Evolutionary conservation across 805 yeast species (phyloP), one percentile per base, ranked within the genome.

Genomic region (Ogataea saltuana): DNA sequence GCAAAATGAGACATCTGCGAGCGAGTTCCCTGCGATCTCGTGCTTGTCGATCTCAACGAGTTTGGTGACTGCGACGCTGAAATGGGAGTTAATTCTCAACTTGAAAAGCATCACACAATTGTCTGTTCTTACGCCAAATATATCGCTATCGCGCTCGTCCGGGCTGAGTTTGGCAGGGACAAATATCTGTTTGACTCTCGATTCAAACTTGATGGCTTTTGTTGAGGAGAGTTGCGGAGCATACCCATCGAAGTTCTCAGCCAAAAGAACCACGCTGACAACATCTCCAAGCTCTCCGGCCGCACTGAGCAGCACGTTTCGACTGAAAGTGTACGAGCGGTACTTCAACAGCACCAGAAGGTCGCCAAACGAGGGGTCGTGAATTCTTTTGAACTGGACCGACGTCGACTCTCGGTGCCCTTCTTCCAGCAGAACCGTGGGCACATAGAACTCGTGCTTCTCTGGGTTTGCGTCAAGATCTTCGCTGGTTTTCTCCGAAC

Each of bases 1-100:
- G 44, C 70, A 69, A 40, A 72, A 71, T 15, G 45, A 37, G 4
- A 42, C 61, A 57, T 79, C 79, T 1, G 79, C 70, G 40, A 71
- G 62, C 6, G 57, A 57, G 13, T 44, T 39, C 3, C 55, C 54
- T 4, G 50, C 41, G 4, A 67, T 39, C 2, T 55, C 51, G 4
- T 30, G 22, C 1, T 55, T 35, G 3, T 29, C 30, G 7, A 64
- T 46, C 21, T 59, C 64, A 2, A 60, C 65, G 4, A 64, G 28
- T 33, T 45, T 46, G 15, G 33, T 38, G 13, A 53, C 46, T n/a
- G 42, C 33, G 6, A 55, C 40, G 17, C 40, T 25, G 21, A 44
- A 51, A 8, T 36, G 43, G 15, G 46, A 42, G 8, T 41, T 45
- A 10, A 47, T 43, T 9, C 27, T 37, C 17, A 64, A 53, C 18